Evolutionary conservation across 805 yeast genomes (phyloP).

Genomic region (Danielia oregonensis): DNA sequence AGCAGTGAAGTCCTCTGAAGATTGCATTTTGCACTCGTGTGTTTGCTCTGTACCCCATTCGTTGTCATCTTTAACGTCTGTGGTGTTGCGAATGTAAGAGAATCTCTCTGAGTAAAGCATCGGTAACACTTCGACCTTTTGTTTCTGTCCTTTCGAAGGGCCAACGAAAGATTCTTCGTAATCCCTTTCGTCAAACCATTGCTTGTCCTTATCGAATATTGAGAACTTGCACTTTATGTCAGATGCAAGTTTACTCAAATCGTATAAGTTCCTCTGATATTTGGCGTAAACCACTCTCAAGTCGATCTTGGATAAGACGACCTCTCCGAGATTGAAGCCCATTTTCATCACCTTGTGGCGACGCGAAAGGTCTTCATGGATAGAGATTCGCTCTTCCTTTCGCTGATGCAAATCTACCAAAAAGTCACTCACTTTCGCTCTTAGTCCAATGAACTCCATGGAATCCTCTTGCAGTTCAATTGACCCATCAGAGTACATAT

Average conservation of each 20-base stretch:
- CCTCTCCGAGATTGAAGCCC: slow-evolving; percentile 65
- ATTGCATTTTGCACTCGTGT: slow-evolving; percentile 28
- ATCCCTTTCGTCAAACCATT: slow-evolving; percentile 64
- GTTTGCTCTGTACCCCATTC: slow-evolving; percentile 23
- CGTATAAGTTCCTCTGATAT: slow-evolving; percentile 34
- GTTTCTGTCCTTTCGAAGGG: slow-evolving; percentile 28
- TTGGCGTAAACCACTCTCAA: slow-evolving; percentile 51
- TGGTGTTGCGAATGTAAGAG: slow-evolving; percentile 63
- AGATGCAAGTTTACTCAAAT: slow-evolving; percentile 1
- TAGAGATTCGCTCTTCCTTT: slow-evolving; percentile 31
- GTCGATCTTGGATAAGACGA: slow-evolving; percentile 53
- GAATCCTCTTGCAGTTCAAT: slow-evolving; percentile 35
- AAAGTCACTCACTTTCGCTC: slow-evolving; percentile 37
- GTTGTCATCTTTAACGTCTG: slow-evolving; percentile 4
- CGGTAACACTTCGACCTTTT: slow-evolving; percentile 53
- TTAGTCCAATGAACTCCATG: slow-evolving; percentile 65
- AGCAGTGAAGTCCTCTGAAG: slow-evolving; percentile 24
- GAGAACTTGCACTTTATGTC: slow-evolving; percentile 17
- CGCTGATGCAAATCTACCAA: slow-evolving; percentile 40
- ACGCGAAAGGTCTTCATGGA: slow-evolving; percentile 43
- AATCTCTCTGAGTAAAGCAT: slow-evolving; percentile 66
- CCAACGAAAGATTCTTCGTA: slow-evolving; percentile 54
- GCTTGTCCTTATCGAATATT: slow-evolving; percentile 49
- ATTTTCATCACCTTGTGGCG: slow-evolving; percentile 50
- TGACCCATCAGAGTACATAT: slow-evolving; percentile 56